Base-by-base conservation (phyloP, 208 protist genomes). In the Dictyostelium gargantuum region DNA sequence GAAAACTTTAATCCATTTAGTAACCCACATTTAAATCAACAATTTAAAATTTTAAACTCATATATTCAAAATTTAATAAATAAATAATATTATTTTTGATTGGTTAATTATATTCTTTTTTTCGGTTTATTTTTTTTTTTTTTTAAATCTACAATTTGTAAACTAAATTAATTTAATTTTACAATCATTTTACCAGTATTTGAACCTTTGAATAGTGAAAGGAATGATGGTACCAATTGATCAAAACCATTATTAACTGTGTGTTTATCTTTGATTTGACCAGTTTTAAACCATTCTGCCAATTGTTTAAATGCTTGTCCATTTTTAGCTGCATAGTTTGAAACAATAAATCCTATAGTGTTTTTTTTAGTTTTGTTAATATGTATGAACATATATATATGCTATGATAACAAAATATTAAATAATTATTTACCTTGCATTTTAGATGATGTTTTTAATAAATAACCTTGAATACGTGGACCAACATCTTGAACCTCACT, bases 101-200 rank as follows among this genome's bases (percentile, higher is more conserved):
- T n/a, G n/a, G n/a, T n/a, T n/a, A n/a, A n/a, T 46, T 3, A 74
- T 35, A 38, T 66, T 66, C 6, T 15, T 38, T 38, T 68, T 68
- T 38, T 15, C 38, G 29, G 11, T 58, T 4, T 23, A 23, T 58
- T 23, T 48, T 48, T 3, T 48, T 48, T 3, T 48, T 48, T 3
- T 48, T 48, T 48, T 48, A 48, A 3, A 48, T 48, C 9, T 48
- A 48, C 9, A 48, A 48, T 48, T n/a, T n/a, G n/a, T n/a, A n/a
- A n/a, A n/a, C n/a, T n/a, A n/a, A n/a, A n/a, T 48, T 48, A 48
- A 48, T 56, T 26, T 56, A 63, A 63, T 52, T 76, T 15, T 26
- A 85, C 32, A 13, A 85, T 26, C 38, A 85, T 26, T 74, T 85
- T 85, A 46, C 80, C 80, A 58, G 35, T 40, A 15, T 85, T 75